Percentiles rank a stretch among this genome's conserved stretches.
These are phyloP conservation scores for Letharia lupina DNA, from an alignment of 495 filamentous ascomycete species.

Conservation along the genomic window DNA sequence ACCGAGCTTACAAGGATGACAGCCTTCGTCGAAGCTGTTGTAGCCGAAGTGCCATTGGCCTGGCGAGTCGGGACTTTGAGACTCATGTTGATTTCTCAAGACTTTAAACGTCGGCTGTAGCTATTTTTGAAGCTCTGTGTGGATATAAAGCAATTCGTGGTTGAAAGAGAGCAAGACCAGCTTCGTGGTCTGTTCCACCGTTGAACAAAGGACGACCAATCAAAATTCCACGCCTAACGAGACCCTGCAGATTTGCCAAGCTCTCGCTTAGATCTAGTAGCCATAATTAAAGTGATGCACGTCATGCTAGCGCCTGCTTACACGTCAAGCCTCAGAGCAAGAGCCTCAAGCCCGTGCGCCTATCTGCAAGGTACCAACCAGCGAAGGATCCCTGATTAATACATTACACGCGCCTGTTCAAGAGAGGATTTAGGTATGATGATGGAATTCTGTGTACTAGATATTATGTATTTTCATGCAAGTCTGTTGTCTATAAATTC, in stretches of 20 bases:
- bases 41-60: slow-evolving; percentile 32
- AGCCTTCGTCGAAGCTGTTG: slow-evolving; percentile 55
- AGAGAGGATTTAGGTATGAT: background rate
- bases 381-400: background rate
- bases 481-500: background rate
- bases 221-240: background rate
- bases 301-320: too few relatives aligned
- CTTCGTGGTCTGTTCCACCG: background rate
- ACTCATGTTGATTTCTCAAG: slow-evolving; percentile 5
- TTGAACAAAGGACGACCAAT: background rate
- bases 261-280: background rate
- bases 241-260: background rate
- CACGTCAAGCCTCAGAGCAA: too few relatives aligned
- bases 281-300: too few relatives aligned
- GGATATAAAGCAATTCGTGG: background rate
- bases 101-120: background rate
- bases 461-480: background rate
- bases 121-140: background rate
- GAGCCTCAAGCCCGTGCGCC: background rate
- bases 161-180: background rate
- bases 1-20: slow-evolving; percentile 52
- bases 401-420: background rate
- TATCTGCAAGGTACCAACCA: background rate
- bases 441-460: background rate
- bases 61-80: slow-evolving; percentile 17